Evolutionary conservation across 2,329 filamentous ascomycete species (phyloP).

Genomic region (Blastomyces parvus): DNA sequence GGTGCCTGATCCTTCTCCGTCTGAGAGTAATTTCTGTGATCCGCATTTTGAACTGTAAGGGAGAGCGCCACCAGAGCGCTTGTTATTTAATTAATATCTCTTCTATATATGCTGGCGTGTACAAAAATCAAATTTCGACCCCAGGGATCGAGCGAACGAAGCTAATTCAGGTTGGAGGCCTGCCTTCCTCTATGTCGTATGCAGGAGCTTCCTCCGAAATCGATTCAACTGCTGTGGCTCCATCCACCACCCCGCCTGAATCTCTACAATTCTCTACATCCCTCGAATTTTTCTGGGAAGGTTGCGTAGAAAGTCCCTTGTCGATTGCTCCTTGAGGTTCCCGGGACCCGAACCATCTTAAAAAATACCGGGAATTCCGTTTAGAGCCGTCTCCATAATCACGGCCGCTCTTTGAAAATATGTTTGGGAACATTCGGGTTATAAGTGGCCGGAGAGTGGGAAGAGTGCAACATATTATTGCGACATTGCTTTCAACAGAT

Average conservation of each 20-base stretch:
- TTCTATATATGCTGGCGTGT: background rate
- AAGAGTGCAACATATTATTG: constrained; percentile 35
- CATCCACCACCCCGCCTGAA: background rate
- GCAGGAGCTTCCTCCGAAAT: background rate
- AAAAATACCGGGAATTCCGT: background rate
- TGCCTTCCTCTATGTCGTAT: background rate
- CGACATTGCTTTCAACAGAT: constrained; percentile 34
- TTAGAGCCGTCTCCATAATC: background rate
- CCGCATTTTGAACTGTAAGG: background rate
- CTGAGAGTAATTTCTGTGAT: background rate
- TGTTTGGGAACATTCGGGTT: constrained; percentile 2
- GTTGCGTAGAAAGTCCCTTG: background rate
- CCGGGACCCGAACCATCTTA: background rate
- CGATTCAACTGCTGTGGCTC: background rate
- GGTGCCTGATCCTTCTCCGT: background rate
- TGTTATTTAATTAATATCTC: background rate
- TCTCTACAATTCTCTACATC: background rate
- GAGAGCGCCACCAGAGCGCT: background rate
- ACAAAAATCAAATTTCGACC: background rate
- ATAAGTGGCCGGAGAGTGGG: constrained; percentile 17
- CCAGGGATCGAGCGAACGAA: background rate
- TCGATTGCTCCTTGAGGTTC: background rate
- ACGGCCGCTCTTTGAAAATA: background rate
- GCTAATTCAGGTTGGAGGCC: background rate
- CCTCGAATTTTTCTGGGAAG: background rate